Conservation (phyloP, 257 asterid genomes). For the Euphrasia confusa region DNA sequence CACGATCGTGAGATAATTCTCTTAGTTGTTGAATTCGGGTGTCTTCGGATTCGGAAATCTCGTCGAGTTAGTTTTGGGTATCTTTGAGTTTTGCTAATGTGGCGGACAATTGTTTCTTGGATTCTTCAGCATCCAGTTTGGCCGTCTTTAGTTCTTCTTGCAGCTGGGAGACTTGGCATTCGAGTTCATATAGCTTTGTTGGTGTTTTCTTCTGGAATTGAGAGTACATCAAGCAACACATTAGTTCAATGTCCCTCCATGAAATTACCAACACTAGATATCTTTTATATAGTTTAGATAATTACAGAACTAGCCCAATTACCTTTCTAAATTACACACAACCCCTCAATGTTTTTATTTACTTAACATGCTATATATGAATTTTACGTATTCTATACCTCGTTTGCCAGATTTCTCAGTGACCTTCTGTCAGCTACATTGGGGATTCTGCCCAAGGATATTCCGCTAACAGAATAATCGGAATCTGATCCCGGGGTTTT, state of each 20-base stretch:
- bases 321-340: neutral
- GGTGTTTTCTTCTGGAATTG: constrained; percentile 52
- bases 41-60: constrained; percentile 75
- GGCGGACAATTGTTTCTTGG: constrained; percentile 51
- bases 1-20: constrained; percentile 75
- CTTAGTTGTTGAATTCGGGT: constrained; percentile 64
- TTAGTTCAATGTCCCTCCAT: too few species aligned
- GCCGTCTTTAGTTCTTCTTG: constrained; percentile 75
- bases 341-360: neutral
- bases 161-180: constrained; percentile 57
- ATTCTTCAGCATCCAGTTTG: constrained; percentile 65
- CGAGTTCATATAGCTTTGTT: constrained; percentile 45
- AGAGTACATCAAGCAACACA: too few species aligned
- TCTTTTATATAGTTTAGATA: too few species aligned
- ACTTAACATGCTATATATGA: neutral
- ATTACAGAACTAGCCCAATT: neutral
- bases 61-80: constrained; percentile 57
- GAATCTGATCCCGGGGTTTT: constrained; percentile 39
- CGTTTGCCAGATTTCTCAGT: constrained; percentile 49
- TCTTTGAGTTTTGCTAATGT: constrained; percentile 60
- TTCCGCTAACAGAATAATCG: constrained; percentile 37
- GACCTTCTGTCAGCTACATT: constrained; percentile 55
- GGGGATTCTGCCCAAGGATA: constrained; percentile 52
- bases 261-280: too few species aligned
- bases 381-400: constrained; percentile 34